Evolutionary conservation across 257 asterid species (phyloP).

Genomic region (Leonotis leonurus): DNA sequence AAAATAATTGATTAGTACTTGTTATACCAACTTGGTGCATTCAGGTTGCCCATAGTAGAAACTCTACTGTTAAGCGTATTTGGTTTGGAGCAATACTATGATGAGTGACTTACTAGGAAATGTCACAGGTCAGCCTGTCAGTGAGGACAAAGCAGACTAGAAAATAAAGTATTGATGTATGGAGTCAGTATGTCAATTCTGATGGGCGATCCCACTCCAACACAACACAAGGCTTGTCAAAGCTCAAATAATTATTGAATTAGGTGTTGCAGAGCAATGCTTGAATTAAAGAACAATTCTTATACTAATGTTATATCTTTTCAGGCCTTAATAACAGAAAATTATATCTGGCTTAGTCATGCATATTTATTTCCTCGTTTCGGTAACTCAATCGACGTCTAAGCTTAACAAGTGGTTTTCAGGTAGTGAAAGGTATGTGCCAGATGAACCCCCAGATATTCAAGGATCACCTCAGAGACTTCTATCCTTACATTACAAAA

Average conservation of each 20-base stretch:
- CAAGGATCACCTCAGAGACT: slow-evolving; percentile 70
- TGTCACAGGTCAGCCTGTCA: no score
- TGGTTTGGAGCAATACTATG: no score
- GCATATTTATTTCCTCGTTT: background rate
- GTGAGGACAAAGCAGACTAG: no score
- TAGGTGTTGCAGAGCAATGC: background rate
- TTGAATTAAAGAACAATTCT: background rate
- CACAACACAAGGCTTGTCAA: no score
- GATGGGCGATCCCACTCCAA: no score
- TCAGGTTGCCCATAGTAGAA: no score
- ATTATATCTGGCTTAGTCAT: background rate
- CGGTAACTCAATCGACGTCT: background rate
- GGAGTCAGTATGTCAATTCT: no score
- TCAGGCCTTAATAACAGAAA: background rate
- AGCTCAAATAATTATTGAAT: background rate
- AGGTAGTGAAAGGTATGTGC: slow-evolving; percentile 87
- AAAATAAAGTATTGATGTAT: no score
- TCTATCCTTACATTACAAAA: slow-evolving; percentile 80
- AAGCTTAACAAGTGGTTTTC: slow-evolving; percentile 25
- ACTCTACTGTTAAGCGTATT: no score
- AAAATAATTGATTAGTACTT: no score
- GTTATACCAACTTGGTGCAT: no score
- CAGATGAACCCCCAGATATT: slow-evolving; percentile 71
- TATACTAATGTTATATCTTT: background rate
- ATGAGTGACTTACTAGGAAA: no score